Conservation (phyloP, 1,139 yeast genomes). For the Wickerhamomyces sp. region DNA sequence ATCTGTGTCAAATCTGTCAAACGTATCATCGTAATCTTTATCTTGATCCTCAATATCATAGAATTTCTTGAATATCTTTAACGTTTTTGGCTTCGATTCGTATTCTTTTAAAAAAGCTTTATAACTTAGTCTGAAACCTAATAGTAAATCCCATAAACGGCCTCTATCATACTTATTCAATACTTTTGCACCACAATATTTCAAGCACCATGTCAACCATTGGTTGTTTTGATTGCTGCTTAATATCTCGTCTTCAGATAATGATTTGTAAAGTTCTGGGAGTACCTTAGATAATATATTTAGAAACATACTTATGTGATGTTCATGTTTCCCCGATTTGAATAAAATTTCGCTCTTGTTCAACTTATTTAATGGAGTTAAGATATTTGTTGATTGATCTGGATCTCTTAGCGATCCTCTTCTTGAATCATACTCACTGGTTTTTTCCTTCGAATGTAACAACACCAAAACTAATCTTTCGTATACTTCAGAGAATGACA, state of each 20-base stretch:
- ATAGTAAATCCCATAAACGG: constrained; percentile 79
- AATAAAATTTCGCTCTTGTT: constrained; percentile 21
- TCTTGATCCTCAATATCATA: constrained; percentile 17
- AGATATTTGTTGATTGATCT: constrained; percentile 3
- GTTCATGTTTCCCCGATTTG: constrained; percentile 52
- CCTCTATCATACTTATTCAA: constrained; percentile 82
- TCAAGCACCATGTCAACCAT: constrained; percentile 95
- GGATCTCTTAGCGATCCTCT: constrained; percentile 7
- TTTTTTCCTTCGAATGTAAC: constrained; percentile 62
- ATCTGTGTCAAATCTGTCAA: constrained; percentile 14
- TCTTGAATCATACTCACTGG: constrained; percentile 10
- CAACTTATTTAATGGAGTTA: constrained; percentile 12
- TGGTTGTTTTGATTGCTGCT: constrained; percentile 68
- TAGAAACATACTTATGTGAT: constrained; percentile 69
- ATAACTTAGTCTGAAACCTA: constrained; percentile 67
- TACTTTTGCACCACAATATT: constrained; percentile 87
- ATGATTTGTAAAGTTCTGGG: constrained; percentile 74
- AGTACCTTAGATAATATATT: constrained; percentile 56
- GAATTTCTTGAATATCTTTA: constrained; percentile 32
- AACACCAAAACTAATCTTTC: constrained; percentile 75
- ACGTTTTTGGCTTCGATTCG: constrained; percentile 23
- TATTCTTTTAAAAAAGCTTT: constrained; percentile 11
- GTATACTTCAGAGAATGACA: constrained; percentile 64
- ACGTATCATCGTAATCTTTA: constrained; percentile 17
- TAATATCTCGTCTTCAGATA: constrained; percentile 77